These are phyloP conservation scores for Fimicolochytrium jonesii DNA, from an alignment of 192 early-diverging fungal genomes.

Conservation along the genomic window DNA sequence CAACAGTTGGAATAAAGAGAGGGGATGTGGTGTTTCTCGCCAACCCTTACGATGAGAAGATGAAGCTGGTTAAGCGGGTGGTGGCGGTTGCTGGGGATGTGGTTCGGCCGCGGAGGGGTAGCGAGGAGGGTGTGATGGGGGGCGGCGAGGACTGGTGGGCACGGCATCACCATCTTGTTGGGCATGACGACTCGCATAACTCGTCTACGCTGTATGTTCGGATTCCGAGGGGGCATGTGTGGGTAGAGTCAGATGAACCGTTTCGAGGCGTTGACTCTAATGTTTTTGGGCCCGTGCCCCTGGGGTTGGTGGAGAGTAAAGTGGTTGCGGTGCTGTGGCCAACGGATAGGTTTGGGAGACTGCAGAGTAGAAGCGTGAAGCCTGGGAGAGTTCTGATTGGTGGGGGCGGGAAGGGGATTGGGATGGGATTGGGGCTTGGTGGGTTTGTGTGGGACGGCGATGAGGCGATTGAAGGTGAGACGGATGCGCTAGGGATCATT, in stretches of 20 bases:
- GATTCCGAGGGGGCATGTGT: constrained; percentile 75
- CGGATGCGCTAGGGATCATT: too few species aligned
- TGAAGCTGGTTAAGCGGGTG: constrained; percentile 77
- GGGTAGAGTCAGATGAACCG: constrained; percentile 83
- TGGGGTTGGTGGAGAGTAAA: constrained; percentile 61
- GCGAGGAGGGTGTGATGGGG: constrained; percentile 1
- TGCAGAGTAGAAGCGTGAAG: constrained; percentile 17
- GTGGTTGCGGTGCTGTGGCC: constrained; percentile 67
- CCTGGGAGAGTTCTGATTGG: constrained; percentile 17
- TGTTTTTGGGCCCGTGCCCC: constrained; percentile 70
- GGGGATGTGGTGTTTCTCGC: constrained; percentile 42
- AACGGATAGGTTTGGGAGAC: constrained; percentile 55
- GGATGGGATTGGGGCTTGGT: too few species aligned
- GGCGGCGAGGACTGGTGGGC: background rate
- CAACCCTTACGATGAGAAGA: constrained; percentile 64
- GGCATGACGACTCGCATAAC: background rate
- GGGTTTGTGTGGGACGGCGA: too few species aligned
- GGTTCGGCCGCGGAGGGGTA: constrained; percentile 41
- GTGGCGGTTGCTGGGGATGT: constrained; percentile 78
- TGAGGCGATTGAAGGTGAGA: too few species aligned
- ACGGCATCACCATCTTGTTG: too few species aligned
- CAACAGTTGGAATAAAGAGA: too few species aligned
- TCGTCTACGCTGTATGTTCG: constrained; percentile 32
- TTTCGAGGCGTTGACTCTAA: constrained; percentile 82
- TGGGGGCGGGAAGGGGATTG: too few species aligned